Base-by-base conservation (phyloP, 139 green algal genomes). In the Diplosphaera chodatii region DNA sequence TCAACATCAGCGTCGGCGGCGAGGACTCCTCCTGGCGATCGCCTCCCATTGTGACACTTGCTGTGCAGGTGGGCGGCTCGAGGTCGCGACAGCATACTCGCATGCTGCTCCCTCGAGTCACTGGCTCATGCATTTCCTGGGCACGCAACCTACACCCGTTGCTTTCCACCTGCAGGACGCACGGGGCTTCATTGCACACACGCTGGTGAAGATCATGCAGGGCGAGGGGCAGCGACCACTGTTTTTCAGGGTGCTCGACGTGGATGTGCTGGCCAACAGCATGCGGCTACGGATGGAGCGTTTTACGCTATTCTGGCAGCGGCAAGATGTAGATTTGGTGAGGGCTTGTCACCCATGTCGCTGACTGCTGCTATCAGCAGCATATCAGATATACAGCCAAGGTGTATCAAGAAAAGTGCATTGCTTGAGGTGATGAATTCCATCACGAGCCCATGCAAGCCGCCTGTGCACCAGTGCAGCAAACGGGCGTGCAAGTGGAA, bases 221-320 rank as follows among this genome's bases (percentile, higher is more conserved):
- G 55, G n/a, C 25, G 16, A 32, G 29, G 1, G 41, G 6, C 37
- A 40, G 1, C 6, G 41, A 2, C 37, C 63, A 0, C 32, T 79
- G 2, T 79, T 79, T 48, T 79, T 79, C 68, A 40, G 74, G 6
- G 69, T 79, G 15, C 40, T 59, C 8, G 41, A 40, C 23, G 62
- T 68, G 27, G 4, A 67, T 4, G 23, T 29, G 1, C 64, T 18
- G 29, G 28, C 32, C 0, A 31, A 30, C 2, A 20, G 27, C 1
- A 30, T 79, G 0, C 29, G 31, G 62, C 40, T 71, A 32, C 66
- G 73, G 23, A 33, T 74, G 22, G 74, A 79, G 69, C 69, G 69
- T 27, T 79, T 75, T 69, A 79, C 70, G 68, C 27, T 70, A 21
- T 79, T 71, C 33, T 79, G 69, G 68, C 62, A 69, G 33, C 68